Percentiles rank a stretch among this genome's conserved stretches.
Evolutionary conservation across 106 monocot species (phyloP).

Genomic region (Phalaenopsis equestris): DNA sequence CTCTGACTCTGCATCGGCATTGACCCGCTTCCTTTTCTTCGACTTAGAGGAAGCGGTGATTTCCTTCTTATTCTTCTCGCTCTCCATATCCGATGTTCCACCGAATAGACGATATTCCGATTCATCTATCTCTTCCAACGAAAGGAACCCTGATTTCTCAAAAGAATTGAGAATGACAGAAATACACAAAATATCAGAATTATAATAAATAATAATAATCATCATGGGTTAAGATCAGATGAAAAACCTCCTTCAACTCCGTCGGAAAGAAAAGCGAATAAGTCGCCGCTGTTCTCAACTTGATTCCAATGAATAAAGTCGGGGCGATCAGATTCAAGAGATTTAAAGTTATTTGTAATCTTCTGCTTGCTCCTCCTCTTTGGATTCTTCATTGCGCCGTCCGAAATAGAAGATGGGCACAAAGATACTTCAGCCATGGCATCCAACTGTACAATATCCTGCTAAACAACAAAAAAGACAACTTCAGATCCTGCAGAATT

Average conservation of each 20-base stretch:
- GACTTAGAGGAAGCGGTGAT: background rate
- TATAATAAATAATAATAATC: background rate
- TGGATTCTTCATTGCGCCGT: background rate
- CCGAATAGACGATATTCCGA: slow-evolving; percentile 49
- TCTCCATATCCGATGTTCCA: slow-evolving; percentile 12
- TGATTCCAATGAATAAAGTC: slow-evolving; percentile 34
- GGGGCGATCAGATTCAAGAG: background rate
- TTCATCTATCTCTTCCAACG: slow-evolving; percentile 88
- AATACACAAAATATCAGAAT: background rate
- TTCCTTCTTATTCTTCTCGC: slow-evolving; percentile 6
- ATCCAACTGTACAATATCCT: background rate
- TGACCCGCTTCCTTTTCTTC: slow-evolving; percentile 39
- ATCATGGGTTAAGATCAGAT: background rate
- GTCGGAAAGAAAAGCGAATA: slow-evolving; percentile 42
- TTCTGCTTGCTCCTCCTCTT: slow-evolving; percentile 1
- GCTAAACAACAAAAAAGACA: no score
- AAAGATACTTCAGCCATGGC: background rate
- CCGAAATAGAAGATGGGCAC: background rate
- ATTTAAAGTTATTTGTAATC: background rate
- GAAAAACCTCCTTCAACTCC: slow-evolving; percentile 61
- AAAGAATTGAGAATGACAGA: background rate
- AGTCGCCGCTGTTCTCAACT: slow-evolving; percentile 32
- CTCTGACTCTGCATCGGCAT: slow-evolving; percentile 6
- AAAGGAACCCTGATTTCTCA: slow-evolving; percentile 52
- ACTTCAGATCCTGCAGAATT: no score